Base-by-base conservation (phyloP, 805 yeast genomes). In the Pichia phayaonensis region DNA sequence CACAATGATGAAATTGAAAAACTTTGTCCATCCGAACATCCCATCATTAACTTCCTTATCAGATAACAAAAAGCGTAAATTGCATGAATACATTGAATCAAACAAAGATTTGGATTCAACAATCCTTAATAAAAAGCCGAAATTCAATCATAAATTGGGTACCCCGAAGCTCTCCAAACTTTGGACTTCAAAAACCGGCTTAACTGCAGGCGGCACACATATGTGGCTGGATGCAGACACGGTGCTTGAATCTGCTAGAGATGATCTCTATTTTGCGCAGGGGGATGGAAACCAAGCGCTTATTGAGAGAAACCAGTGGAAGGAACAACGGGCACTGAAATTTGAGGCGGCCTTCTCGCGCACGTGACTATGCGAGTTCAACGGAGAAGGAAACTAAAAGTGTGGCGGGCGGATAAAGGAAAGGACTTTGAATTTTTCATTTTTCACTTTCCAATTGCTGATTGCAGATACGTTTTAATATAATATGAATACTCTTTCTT, bases 1-100 rank as follows among this genome's bases (percentile, higher is more conserved):
- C 65, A 51, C 58, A 7, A 47, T 48, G 1, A 56, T 67, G 59
- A 67, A 67, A 55, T 44, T 66, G 46, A 59, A 59, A 44, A 57
- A 55, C 42, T 66, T 65, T 47, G 58, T 53, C 34, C 65, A 62
- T 47, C 63, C 62, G 15, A 48, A 53, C 18, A n/a, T 63, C 26
- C 40, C 40, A 1, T 49, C 52, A 10, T 42, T 64, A 13, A 23
- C 40, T 2, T 43, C 52, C 3, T 27, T 56, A 21, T 54, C 61
- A 2, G 49, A 50, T 6, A 42, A 53, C 1, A 58, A 52, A 27
- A 64, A 63, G 47, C 56, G 65, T 42, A 60, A 60, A 44, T 44
- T 54, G 3, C 60, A 61, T 8, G 61, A 60, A 16, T 53, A 56
- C 43, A n/a, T 63, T 10, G 53, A 53, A 5, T 34, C 39, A 4